Evolutionary conservation across 1,284 basidiomycete genomes (phyloP).

Genomic region (Boletus mariae): DNA sequence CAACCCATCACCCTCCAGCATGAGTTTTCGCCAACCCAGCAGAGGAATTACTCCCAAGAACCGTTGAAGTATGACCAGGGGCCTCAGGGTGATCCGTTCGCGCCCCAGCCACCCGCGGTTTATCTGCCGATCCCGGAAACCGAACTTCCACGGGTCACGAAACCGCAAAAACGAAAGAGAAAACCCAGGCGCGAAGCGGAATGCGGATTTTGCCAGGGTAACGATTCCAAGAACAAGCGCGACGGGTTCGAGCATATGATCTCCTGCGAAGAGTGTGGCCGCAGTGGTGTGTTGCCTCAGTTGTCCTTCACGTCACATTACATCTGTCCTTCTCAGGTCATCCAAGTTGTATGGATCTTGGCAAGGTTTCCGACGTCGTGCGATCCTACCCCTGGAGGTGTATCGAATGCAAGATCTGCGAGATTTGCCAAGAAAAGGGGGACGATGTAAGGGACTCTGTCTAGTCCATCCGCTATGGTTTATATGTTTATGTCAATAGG

Average conservation of each 20-base stretch:
- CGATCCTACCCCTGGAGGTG: constrained; percentile 84
- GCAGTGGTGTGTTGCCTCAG: constrained; percentile 44
- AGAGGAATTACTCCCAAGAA: constrained; percentile 36
- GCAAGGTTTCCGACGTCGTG: constrained; percentile 50
- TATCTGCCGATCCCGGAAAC: constrained; percentile 46
- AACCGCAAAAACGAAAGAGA: constrained; percentile 51
- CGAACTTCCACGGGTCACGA: constrained; percentile 33
- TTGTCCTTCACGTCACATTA: not conserved
- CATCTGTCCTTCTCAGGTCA: constrained; percentile 51
- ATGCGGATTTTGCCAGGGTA: constrained; percentile 67
- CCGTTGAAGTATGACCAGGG: constrained; percentile 57
- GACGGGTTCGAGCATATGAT: constrained; percentile 61
- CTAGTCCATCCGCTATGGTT: constrained; percentile 11
- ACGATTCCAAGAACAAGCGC: constrained; percentile 53
- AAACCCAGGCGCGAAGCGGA: constrained; percentile 52
- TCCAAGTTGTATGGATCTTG: constrained; percentile 69
- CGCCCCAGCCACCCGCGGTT: constrained; percentile 51
- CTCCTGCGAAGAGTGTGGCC: constrained; percentile 67
- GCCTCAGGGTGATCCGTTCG: constrained; percentile 78
- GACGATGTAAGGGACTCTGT: constrained; percentile 71
- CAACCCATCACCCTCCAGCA: constrained; percentile 15
- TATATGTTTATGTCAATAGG: constrained; percentile 42
- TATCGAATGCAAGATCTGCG: constrained; percentile 91
- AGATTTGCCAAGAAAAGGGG: constrained; percentile 81
- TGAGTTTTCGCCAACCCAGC: constrained; percentile 10